These are phyloP conservation scores for Xylaria nigripes DNA, from an alignment of 495 filamentous ascomycete species.

Conservation along the genomic window DNA sequence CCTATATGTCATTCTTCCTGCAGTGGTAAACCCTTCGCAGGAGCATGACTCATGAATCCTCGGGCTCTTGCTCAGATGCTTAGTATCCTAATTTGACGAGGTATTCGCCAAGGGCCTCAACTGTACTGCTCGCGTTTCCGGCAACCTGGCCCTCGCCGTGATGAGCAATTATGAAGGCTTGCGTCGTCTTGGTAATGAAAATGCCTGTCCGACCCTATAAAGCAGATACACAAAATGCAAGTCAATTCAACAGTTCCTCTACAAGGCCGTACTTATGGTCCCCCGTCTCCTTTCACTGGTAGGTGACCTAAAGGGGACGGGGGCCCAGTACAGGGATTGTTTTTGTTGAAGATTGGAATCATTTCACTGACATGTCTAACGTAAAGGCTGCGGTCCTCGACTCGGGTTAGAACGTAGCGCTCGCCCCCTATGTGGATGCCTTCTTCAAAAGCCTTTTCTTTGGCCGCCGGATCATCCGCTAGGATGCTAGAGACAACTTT, in stretches of 20 bases:
- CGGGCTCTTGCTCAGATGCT: slow-evolving; percentile 1
- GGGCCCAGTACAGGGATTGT: background rate
- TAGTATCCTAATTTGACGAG: slow-evolving; percentile 64
- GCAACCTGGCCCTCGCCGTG: slow-evolving; percentile 63
- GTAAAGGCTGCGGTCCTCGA: slow-evolving; percentile 72
- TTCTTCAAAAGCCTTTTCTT: slow-evolving; percentile 37
- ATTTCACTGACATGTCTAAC: slow-evolving; percentile 62
- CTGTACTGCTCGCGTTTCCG: slow-evolving; percentile 54
- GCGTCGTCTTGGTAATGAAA: slow-evolving; percentile 68
- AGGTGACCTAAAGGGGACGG: too few species aligned
- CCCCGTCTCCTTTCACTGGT: background rate
- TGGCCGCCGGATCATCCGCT: slow-evolving; percentile 27
- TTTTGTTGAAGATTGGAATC: background rate
- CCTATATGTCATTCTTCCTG: background rate
- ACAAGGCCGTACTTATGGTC: background rate
- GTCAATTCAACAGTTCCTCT: background rate
- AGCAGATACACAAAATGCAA: background rate
- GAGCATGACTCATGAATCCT: background rate
- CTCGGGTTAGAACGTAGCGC: slow-evolving; percentile 61
- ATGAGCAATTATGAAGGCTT: slow-evolving; percentile 80
- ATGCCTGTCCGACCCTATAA: slow-evolving; percentile 72
- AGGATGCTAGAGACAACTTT: slow-evolving; percentile 43
- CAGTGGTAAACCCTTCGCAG: slow-evolving; percentile 2
- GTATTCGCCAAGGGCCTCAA: slow-evolving; percentile 68
- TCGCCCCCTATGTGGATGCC: slow-evolving; percentile 67